These are phyloP conservation scores for Fusarium tricinctum DNA, from an alignment of 2,329 filamentous ascomycete genomes.

Conservation along the genomic window DNA sequence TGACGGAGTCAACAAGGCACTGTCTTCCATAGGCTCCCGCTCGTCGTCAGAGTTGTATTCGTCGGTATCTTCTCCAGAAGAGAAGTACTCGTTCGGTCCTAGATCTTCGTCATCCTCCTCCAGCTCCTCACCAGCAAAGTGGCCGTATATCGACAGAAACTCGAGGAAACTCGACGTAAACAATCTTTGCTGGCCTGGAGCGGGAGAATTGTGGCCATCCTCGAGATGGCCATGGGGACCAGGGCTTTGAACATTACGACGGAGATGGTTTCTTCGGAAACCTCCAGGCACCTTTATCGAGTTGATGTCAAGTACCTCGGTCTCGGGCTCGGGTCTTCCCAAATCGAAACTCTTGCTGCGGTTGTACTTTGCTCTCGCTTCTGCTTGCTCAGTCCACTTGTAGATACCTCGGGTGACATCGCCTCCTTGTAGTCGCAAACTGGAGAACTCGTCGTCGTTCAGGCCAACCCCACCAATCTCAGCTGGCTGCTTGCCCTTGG, in stretches of 20 bases:
- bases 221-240: slow-evolving; percentile 53
- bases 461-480: slow-evolving; percentile 55
- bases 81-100: slow-evolving; percentile 91
- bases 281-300: slow-evolving; percentile 94
- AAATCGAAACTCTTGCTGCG: slow-evolving; percentile 91
- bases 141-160: slow-evolving; percentile 93
- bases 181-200: slow-evolving; percentile 63
- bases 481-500: slow-evolving; percentile 69
- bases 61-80: slow-evolving; percentile 78
- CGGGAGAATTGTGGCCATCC: slow-evolving; percentile 54
- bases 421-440: slow-evolving; percentile 90
- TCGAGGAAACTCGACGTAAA: slow-evolving; percentile 96
- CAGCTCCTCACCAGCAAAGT: slow-evolving; percentile 96
- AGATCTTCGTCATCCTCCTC: slow-evolving; percentile 96
- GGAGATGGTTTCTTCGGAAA: slow-evolving; percentile 90
- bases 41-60: slow-evolving; percentile 75
- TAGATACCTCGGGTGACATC: slow-evolving; percentile 97
- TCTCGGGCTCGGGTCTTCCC: slow-evolving; percentile 81
- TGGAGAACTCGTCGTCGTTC: slow-evolving; percentile 89
- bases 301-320: slow-evolving; percentile 85
- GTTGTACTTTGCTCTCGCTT: slow-evolving; percentile 75
- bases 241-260: slow-evolving; percentile 78
- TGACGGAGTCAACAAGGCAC: slow-evolving; percentile 83
- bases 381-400: slow-evolving; percentile 92
- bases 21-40: slow-evolving; percentile 87